A percentile compares a stretch with the other conserved stretches of the same genome.
Conservation (phyloP, 805 yeast genomes). For the Lachancea quebecensis region DNA sequence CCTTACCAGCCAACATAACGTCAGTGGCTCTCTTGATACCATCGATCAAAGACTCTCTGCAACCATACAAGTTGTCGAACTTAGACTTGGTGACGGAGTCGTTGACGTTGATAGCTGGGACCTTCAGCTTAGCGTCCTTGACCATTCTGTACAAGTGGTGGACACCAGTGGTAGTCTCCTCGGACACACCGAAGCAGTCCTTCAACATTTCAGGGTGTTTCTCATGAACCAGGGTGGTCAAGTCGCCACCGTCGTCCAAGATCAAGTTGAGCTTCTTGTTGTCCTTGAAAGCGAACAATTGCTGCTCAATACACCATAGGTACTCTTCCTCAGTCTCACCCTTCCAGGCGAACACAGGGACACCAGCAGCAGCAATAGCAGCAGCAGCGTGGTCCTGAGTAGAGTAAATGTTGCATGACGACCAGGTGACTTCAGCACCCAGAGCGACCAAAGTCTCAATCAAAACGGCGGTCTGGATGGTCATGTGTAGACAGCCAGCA, state of each 20-base stretch:
- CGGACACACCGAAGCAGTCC: conserved; percentile 92
- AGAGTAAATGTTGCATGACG: conserved; percentile 98
- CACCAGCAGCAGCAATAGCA: conserved; percentile 98
- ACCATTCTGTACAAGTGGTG: conserved; percentile 97
- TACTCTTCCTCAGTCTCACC: conserved; percentile 99
- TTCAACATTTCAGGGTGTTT: conserved; percentile 96
- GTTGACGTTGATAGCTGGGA: conserved; percentile 98
- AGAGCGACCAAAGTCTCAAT: conserved; percentile 94
- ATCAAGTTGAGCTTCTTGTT: conserved; percentile 91
- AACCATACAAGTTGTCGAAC: conserved; percentile 98
- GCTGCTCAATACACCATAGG: conserved; percentile 99
- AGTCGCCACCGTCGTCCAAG: conserved; percentile 98
- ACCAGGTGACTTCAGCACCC: conserved; percentile 99
- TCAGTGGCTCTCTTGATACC: conserved; percentile 99
- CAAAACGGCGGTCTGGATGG: conserved; percentile 97
- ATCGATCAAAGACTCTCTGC: conserved; percentile 97
- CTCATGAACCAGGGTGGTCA: conserved; percentile 93
- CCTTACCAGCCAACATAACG: conserved; percentile 99
- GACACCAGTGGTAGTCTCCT: conserved; percentile 99
- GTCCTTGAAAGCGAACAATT: conserved; percentile 96
- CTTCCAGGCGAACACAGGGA: conserved; percentile 99
- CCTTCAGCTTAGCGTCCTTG: conserved; percentile 81
- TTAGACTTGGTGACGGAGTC: conserved; percentile 98
- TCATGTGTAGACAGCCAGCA: conserved; percentile 99
- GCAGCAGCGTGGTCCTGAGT: conserved; percentile 99